A percentile compares a stretch with the other conserved stretches of the same genome.
Evolutionary conservation across 2,329 filamentous ascomycete species (phyloP).

Genomic region (Teratosphaeria destructans): DNA sequence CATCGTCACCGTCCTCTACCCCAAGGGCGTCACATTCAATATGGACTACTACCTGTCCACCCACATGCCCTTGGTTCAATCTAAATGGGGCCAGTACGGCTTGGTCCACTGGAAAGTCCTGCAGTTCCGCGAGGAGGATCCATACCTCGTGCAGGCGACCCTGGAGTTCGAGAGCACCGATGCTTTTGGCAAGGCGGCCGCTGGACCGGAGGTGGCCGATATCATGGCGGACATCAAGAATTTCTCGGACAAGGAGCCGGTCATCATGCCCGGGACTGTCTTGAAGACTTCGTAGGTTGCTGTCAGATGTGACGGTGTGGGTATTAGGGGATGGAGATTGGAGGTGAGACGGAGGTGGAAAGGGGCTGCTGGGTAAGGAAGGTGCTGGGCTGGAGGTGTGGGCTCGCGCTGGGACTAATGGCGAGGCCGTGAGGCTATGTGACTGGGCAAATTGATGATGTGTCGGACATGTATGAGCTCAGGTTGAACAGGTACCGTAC

Average conservation of each 20-base stretch:
- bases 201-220: constrained; percentile 11
- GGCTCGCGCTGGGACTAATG: neutral
- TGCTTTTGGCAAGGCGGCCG: constrained; percentile 19
- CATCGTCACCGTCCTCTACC: constrained; percentile 26
- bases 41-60: constrained; percentile 30
- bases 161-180: constrained; percentile 22
- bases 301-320: neutral
- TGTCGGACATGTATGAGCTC: neutral
- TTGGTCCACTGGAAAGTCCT: constrained; percentile 22
- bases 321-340: neutral
- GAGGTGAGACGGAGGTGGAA: neutral
- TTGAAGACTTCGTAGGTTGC: constrained; percentile 8
- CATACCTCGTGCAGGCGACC: constrained; percentile 25
- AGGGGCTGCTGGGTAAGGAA: neutral
- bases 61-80: constrained; percentile 29
- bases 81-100: constrained; percentile 22
- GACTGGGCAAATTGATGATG: neutral
- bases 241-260: constrained; percentile 27
- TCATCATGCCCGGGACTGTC: constrained; percentile 21
- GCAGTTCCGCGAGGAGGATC: constrained; percentile 20
- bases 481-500: neutral
- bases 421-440: neutral
- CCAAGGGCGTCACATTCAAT: constrained; percentile 27
- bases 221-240: constrained; percentile 13
- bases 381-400: neutral